Evolutionary conservation across 495 filamentous ascomycete species (phyloP).

Genomic region (Letharia lupina): DNA sequence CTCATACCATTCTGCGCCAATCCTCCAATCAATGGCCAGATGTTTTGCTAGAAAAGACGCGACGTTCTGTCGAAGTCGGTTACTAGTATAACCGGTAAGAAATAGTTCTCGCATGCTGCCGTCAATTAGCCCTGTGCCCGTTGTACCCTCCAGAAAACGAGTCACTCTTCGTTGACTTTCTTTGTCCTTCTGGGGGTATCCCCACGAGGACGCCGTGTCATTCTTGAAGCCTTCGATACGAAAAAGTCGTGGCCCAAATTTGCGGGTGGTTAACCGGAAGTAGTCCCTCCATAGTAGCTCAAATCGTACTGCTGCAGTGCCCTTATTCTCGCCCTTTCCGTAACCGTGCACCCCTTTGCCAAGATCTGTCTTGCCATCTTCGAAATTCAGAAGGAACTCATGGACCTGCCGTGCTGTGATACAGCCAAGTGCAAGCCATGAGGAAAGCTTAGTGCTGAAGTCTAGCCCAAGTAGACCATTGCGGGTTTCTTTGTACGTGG

Average conservation of each 20-base stretch:
- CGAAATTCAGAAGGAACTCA: conserved; percentile 49
- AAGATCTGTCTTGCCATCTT: conserved; percentile 35
- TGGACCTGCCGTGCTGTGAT: conserved; percentile 62
- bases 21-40: conserved; percentile 63
- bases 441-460: conserved; percentile 63
- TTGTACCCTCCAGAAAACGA: conserved; percentile 53
- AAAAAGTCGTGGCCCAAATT: conserved; percentile 55
- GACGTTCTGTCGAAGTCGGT: conserved; percentile 63
- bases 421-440: conserved; percentile 58
- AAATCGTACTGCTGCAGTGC: conserved; percentile 57
- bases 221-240: conserved; percentile 49
- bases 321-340: conserved; percentile 57
- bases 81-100: conserved; percentile 63
- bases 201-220: conserved; percentile 31
- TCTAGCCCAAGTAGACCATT: conserved; percentile 60
- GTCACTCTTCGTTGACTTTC: conserved; percentile 30
- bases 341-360: conserved; percentile 38
- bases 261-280: conserved; percentile 59
- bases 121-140: conserved; percentile 63
- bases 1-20: conserved; percentile 75
- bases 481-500: conserved; percentile 55
- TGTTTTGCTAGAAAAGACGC: conserved; percentile 64
- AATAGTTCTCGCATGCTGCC: conserved; percentile 60
- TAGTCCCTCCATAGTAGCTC: conserved; percentile 72
- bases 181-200: conserved; percentile 20